A percentile compares a stretch with the other conserved stretches of the same genome.
Conservation (phyloP, 805 yeast genomes). For the Pichia sporocuriosa region DNA sequence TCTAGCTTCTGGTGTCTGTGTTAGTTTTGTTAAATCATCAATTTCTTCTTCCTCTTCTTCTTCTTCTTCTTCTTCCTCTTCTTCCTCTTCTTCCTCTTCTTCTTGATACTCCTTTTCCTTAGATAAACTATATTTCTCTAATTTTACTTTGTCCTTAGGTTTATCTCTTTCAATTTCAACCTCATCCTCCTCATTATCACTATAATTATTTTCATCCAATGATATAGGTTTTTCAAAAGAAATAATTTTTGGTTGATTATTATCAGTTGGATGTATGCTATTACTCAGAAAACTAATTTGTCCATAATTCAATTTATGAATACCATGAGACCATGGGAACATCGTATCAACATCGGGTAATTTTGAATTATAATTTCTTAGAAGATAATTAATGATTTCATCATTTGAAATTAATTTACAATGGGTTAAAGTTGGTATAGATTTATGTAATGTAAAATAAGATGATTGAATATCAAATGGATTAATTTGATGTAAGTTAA, state of each 20-base stretch:
- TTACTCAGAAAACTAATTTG: conserved; percentile 40
- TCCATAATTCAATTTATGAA: conserved; percentile 49
- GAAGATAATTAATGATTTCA: conserved; percentile 22
- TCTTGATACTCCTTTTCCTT: conserved; percentile 19
- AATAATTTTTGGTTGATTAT: conserved; percentile 11
- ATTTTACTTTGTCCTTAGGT: conserved; percentile 1
- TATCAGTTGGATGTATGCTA: conserved; percentile 8
- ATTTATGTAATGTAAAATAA: conserved; percentile 19
- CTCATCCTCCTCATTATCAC: conserved; percentile 12
- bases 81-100: background rate
- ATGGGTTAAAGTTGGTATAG: conserved; percentile 10
- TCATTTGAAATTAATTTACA: conserved; percentile 22
- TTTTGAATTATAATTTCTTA: conserved; percentile 19
- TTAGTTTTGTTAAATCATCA: conserved; percentile 1
- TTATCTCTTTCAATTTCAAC: background rate
- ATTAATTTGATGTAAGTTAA: conserved; percentile 5
- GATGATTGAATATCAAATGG: conserved; percentile 20
- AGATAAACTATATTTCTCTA: background rate
- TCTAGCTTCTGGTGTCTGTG: conserved; percentile 21
- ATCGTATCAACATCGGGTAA: conserved; percentile 60
- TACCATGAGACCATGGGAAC: conserved; percentile 91
- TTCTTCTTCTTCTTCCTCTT: conserved; percentile 3
- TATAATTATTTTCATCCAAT: conserved; percentile 5
- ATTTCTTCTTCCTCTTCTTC: background rate
- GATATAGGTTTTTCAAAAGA: conserved; percentile 12